These are phyloP conservation scores for Puccinia triticina DNA, from an alignment of 1,284 basidiomycete species.

Conservation along the genomic window DNA sequence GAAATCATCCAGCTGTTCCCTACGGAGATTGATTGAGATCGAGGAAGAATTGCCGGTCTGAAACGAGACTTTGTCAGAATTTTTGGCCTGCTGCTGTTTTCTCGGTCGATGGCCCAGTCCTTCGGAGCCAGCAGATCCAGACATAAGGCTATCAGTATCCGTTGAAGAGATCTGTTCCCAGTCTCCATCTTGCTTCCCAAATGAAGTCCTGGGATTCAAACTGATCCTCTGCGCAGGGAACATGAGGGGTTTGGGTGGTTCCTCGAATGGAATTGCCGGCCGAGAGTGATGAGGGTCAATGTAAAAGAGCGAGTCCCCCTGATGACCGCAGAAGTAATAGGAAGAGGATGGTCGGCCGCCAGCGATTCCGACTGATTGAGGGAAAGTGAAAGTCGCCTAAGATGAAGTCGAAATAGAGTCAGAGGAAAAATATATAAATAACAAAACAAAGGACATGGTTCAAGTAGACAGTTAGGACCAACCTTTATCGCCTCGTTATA, in stretches of 20 bases:
- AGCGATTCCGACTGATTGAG: slow-evolving; percentile 92
- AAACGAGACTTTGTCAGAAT: slow-evolving; percentile 29
- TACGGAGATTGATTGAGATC: slow-evolving; percentile 53
- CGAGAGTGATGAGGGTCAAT: slow-evolving; percentile 92
- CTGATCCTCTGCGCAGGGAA: slow-evolving; percentile 7
- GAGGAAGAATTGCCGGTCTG: slow-evolving; percentile 53
- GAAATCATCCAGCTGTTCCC: slow-evolving; percentile 66
- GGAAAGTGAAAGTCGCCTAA: slow-evolving; percentile 84
- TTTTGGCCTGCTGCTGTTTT: neutral
- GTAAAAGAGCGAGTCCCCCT: slow-evolving; percentile 87
- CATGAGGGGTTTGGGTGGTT: slow-evolving; percentile 17
- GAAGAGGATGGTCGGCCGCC: slow-evolving; percentile 92
- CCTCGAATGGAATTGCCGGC: slow-evolving; percentile 71
- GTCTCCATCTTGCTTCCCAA: slow-evolving; percentile 12
- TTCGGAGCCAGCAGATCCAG: slow-evolving; percentile 16
- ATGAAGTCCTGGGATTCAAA: slow-evolving; percentile 12
- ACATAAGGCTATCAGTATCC: slow-evolving; percentile 40
- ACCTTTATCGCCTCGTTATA: slow-evolving; percentile 95
- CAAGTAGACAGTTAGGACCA: slow-evolving; percentile 53
- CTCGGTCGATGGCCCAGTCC: neutral
- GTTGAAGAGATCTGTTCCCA: slow-evolving; percentile 46
- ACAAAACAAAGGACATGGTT: neutral
- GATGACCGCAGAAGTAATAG: slow-evolving; percentile 94
- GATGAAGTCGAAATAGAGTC: neutral
- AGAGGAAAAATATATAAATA: neutral